Evolutionary conservation across 441 rosid species (phyloP), one percentile per base, ranked within the genome.

Genomic region (Flueggea neowawraea): DNA sequence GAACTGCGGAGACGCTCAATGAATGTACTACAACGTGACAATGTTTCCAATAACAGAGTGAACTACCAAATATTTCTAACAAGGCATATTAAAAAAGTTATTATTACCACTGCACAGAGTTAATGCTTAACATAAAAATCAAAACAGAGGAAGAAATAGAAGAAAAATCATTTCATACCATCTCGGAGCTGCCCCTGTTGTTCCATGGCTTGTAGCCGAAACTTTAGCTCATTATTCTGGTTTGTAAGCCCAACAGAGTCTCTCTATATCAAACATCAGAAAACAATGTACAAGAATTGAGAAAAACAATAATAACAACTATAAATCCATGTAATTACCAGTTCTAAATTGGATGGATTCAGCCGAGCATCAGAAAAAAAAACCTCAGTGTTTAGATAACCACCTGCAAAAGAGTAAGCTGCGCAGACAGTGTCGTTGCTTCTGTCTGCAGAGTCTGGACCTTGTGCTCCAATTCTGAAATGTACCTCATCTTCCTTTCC

Each of bases 371-470:
- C 14, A 69, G 12, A 16, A 51, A 45, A 51, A 57, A 53, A 57
- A 60, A 60, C 39, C 36, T 51, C 17, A 16, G 51, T 12, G 56
- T 17, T 32, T 51, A 63, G 59, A 67, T 32, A 12, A 43, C 66
- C 41, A 95, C 99, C 92, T 95, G 97, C 28, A 95, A 71, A 68
- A 84, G 91, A 0, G 98, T 95, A 63, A 91, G 88, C 77, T 91
- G 99, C 17, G 97, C 97, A 70, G 99, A 95, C 78, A 95, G 77
- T 41, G 99, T 89, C 28, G 97, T 95, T 43, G 97, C 98, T 74
- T 95, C 98, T 4, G 95, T 91, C 82, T 95, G 99, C 63, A 95
- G 81, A 52, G 99, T 91, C 79, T 95, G 99, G 65, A 95, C 99
- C 75, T 91, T 95, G 72, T 95, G 99, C 69, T 95, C 97, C 76